Conservation (phyloP, 176 grass and related monocot species). For the Urochloa ruziziensis region DNA sequence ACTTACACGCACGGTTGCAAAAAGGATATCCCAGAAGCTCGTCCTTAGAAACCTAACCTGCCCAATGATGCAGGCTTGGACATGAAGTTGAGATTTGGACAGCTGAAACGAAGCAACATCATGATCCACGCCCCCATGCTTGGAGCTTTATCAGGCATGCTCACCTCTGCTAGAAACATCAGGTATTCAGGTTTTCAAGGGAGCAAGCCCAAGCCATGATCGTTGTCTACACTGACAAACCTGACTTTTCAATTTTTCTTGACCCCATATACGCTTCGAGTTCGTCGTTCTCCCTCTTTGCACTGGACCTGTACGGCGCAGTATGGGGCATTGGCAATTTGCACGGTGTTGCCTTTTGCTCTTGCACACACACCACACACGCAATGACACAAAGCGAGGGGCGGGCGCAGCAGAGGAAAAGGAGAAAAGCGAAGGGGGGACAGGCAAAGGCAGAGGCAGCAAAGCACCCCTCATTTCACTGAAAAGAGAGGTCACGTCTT, state of each 20-base stretch:
- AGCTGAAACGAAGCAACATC: slow-evolving; percentile 6
- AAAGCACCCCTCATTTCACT: slow-evolving; percentile 53
- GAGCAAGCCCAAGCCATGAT: slow-evolving; percentile 18
- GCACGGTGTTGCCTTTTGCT: not conserved
- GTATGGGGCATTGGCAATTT: not conserved
- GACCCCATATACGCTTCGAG: not conserved
- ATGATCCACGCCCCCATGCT: slow-evolving; percentile 23
- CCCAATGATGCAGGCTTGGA: slow-evolving; percentile 27
- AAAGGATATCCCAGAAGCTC: not conserved
- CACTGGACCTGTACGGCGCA: slow-evolving; percentile 3
- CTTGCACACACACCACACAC: not conserved
- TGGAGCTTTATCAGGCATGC: slow-evolving; percentile 30
- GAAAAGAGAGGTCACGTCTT: slow-evolving; percentile 63
- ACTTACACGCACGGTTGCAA: not conserved
- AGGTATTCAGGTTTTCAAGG: not conserved
- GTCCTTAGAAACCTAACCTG: not conserved
- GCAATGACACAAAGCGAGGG: slow-evolving; percentile 13
- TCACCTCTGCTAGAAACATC: not conserved
- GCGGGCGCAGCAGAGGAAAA: not conserved
- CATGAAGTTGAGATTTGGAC: slow-evolving; percentile 15
- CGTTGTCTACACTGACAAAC: slow-evolving; percentile 14
- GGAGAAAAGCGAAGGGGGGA: slow-evolving; percentile 6
- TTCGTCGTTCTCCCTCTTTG: not conserved
- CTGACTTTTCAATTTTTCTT: not conserved
- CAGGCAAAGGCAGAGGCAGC: slow-evolving; percentile 21